Percentiles rank a stretch among this genome's conserved stretches.
Evolutionary conservation across 306 rosid species (phyloP).

Genomic region (Medicago arabica): DNA sequence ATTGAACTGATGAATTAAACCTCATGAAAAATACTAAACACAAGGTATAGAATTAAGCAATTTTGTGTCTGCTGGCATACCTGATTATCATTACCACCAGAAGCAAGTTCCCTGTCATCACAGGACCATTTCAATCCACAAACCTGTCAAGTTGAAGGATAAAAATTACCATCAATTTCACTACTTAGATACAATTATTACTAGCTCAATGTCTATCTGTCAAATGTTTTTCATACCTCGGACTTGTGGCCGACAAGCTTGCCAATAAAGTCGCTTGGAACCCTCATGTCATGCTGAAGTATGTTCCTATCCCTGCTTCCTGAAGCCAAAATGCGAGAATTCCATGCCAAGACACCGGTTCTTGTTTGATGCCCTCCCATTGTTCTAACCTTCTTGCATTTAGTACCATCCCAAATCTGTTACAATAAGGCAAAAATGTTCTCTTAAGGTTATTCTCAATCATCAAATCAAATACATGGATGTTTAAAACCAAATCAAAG

Average conservation of each 20-base stretch:
- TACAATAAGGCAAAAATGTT: not conserved
- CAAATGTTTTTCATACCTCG: slow-evolving; percentile 60
- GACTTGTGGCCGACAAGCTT: slow-evolving; percentile 97
- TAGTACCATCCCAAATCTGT: slow-evolving; percentile 95
- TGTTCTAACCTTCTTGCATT: slow-evolving; percentile 89
- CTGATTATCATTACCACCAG: slow-evolving; percentile 99
- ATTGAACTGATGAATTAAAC: slow-evolving; percentile 3
- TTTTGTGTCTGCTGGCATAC: slow-evolving; percentile 40
- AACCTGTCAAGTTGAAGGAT: slow-evolving; percentile 48
- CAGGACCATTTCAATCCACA: slow-evolving; percentile 98
- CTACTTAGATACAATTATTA: not conserved
- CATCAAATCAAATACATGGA: slow-evolving; percentile 19
- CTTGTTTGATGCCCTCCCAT: slow-evolving; percentile 99
- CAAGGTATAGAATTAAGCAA: not conserved
- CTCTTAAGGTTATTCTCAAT: slow-evolving; percentile 20
- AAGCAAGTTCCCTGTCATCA: slow-evolving; percentile 98
- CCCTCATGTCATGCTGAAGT: slow-evolving; percentile 96
- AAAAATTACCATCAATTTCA: slow-evolving; percentile 25
- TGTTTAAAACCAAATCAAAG: not conserved
- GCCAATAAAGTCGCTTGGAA: slow-evolving; percentile 69
- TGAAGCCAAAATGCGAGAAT: slow-evolving; percentile 86
- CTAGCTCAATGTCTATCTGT: slow-evolving; percentile 2
- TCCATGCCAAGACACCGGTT: slow-evolving; percentile 97
- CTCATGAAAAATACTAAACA: not conserved
- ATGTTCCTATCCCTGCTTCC: slow-evolving; percentile 96